Base-by-base conservation (phyloP, 2,329 filamentous ascomycete genomes). In the Stachybotrys chlorohalonatus region DNA sequence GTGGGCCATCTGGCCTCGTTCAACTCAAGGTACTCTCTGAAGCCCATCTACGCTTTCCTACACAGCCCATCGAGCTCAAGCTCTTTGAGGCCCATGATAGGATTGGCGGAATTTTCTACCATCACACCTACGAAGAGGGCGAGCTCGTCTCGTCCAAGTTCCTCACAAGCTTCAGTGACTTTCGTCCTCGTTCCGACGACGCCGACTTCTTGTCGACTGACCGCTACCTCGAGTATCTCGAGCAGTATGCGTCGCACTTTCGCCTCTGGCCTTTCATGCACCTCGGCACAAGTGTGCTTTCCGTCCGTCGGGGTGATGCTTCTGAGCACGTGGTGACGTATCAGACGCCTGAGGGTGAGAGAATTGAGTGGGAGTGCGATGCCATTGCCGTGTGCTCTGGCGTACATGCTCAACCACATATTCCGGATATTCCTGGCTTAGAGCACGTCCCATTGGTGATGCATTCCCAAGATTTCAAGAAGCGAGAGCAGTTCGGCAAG, bases 121-220 rank as follows among this genome's bases (percentile, higher is more conserved):
- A 73, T 53, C 69, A 72, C 24, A 56, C 57, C 24, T 59, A 58
- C 51, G 58, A 58, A 24, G 58, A 58, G 3, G 56, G 58, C 30
- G 56, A 76, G 58, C 58, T 70, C 13, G 74, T 77, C 6, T 74
- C 70, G 7, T 75, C 73, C 9, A 75, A 74, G 57, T 73, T 72
- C 49, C 64, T 77, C 8, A 77, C 74, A 0, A 64, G 68, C 30
- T 78, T 76, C 57, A 76, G 73, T 5, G 74, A 77, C 58, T 73
- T 71, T 53, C 69, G 73, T 4, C 67, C 70, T 24, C 60, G 68
- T 15, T 49, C 64, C 5, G 65, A 72, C 1, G 67, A 68, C 11
- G 68, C 72, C 1, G 73, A 75, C 57, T 76, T 76, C 59, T 60
- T 75, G n/a, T 66, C 65, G 2, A 62, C 68, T 11, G 62, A 65